Evolutionary conservation across 495 filamentous ascomycete species (phyloP).

Genomic region (Aspergillus carlsbadensis): DNA sequence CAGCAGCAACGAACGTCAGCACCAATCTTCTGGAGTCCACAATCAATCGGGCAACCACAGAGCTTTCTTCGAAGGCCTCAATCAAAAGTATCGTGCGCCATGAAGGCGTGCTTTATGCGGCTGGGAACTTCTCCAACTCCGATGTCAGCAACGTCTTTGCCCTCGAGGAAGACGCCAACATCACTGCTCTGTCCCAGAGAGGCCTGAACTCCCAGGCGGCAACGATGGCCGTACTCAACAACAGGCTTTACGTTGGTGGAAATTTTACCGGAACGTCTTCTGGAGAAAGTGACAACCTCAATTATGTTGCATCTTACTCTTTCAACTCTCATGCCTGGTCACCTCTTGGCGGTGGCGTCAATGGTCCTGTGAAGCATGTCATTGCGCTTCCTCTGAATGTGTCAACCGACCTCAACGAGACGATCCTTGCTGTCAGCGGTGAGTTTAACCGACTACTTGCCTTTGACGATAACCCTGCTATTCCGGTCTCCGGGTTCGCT

Average conservation of each 20-base stretch:
- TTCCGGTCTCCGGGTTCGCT: constrained; percentile 71
- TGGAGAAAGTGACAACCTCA: constrained; percentile 57
- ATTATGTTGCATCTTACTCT: constrained; percentile 75
- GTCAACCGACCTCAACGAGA: constrained; percentile 65
- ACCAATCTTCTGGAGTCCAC: constrained; percentile 67
- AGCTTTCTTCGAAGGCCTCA: constrained; percentile 60
- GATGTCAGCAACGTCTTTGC: constrained; percentile 72
- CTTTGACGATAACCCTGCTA: constrained; percentile 60
- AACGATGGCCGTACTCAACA: constrained; percentile 63
- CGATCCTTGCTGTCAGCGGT: constrained; percentile 76
- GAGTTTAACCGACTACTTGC: constrained; percentile 70
- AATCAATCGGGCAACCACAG: constrained; percentile 70
- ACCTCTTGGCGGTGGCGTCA: constrained; percentile 80
- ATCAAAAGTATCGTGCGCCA: constrained; percentile 62
- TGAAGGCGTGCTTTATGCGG: constrained; percentile 67
- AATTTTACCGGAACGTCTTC: constrained; percentile 75
- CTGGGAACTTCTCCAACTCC: constrained; percentile 76
- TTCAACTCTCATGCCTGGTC: constrained; percentile 67
- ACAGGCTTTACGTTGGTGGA: constrained; percentile 78
- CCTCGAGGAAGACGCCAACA: constrained; percentile 59
- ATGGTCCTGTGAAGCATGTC: constrained; percentile 71
- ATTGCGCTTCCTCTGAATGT: constrained; percentile 80
- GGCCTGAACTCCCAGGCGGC: constrained; percentile 81
- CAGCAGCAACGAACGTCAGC: constrained; percentile 51
- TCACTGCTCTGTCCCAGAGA: constrained; percentile 58